Evolutionary conservation across 2,329 filamentous ascomycete genomes (phyloP).

Genomic region (Claviceps humidiphila): DNA sequence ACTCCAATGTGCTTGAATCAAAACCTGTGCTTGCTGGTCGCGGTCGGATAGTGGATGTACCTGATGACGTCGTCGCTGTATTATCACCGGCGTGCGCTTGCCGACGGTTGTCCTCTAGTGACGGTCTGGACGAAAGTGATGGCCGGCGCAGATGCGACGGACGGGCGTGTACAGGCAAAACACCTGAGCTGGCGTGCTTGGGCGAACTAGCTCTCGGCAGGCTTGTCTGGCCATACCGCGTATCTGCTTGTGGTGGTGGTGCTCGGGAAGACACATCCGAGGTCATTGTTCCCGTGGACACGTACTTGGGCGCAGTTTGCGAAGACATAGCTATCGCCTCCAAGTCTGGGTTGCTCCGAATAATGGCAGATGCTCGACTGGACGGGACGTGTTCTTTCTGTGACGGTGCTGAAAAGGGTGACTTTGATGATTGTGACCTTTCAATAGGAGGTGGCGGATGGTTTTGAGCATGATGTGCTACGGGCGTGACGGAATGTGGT

Average conservation of each 20-base stretch:
- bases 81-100: constrained; percentile 11
- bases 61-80: constrained; percentile 8
- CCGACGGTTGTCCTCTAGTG: constrained; percentile 12
- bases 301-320: constrained; percentile 25
- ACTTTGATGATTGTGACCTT: constrained; percentile 22
- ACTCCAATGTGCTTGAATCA: constrained; percentile 63
- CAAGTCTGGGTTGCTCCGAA: constrained; percentile 48
- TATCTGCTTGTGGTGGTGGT: constrained; percentile 13
- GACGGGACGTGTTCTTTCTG: constrained; percentile 28
- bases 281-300: constrained; percentile 70
- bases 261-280: constrained; percentile 39
- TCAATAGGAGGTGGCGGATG: constrained; percentile 15
- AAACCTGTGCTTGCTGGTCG: constrained; percentile 75
- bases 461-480: constrained; percentile 10
- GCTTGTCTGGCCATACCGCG: constrained; percentile 6
- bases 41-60: constrained; percentile 32
- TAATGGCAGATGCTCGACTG: constrained; percentile 50
- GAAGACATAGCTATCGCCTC: constrained; percentile 44
- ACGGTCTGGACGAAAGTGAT: constrained; percentile 10
- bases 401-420: constrained; percentile 25
- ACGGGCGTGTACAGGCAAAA: constrained; percentile 10
- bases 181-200: not conserved
- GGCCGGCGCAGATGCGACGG: constrained; percentile 13
- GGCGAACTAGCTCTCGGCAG: not conserved
- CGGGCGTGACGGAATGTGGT: constrained; percentile 18